phyloP scores from a whole-genome alignment of 169 alveolate species.

The Plasmodium berghei region DNA sequence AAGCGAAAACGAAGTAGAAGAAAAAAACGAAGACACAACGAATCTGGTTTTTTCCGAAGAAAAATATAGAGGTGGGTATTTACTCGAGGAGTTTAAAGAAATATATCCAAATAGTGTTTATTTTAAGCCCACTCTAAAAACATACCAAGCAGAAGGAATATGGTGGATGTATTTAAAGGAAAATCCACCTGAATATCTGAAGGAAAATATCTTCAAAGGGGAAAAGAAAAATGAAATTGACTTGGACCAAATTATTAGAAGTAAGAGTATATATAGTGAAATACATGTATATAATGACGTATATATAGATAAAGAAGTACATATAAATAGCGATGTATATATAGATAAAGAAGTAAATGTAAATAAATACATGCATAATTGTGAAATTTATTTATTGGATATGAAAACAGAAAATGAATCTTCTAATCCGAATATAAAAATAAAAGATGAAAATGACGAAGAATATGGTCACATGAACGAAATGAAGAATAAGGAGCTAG shows the following conservation, averaged over 20 bases:
- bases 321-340: not conserved
- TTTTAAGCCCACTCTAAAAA: slow-evolving; percentile 50
- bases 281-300: not conserved
- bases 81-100: slow-evolving; percentile 68
- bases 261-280: not conserved
- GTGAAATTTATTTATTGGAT: not conserved
- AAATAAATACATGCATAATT: not conserved
- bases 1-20: slow-evolving; percentile 62
- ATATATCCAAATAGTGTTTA: slow-evolving; percentile 45
- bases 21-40: slow-evolving; percentile 56
- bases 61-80: slow-evolving; percentile 62
- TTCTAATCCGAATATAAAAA: not conserved
- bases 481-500: not conserved
- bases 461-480: not conserved
- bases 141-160: slow-evolving; percentile 74
- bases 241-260: slow-evolving; percentile 22
- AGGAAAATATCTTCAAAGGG: not conserved
- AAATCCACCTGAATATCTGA: slow-evolving; percentile 66
- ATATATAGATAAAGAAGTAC: not conserved
- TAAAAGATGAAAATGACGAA: not conserved
- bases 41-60: slow-evolving; percentile 65
- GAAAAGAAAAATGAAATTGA: slow-evolving; percentile 48
- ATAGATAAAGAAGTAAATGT: too few relatives aligned
- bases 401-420: not conserved
- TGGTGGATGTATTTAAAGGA: slow-evolving; percentile 75